Conservation (phyloP, 108 stramenopile genomes). For the Skeletonema costatum region DNA sequence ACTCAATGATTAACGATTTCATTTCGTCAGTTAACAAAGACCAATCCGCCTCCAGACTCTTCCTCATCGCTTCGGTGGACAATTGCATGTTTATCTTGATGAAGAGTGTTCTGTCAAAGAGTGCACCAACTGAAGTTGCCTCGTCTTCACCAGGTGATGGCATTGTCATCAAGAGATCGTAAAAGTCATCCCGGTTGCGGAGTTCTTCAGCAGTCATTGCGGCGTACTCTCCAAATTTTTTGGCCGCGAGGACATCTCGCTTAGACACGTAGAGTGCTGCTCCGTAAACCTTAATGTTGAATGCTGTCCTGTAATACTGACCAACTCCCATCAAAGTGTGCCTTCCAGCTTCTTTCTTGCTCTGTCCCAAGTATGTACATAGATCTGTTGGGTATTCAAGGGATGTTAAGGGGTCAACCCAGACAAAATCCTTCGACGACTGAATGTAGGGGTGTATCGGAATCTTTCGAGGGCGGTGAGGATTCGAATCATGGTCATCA, state of each 20-base stretch:
- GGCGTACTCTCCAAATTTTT: conserved; percentile 66
- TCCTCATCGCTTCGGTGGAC: conserved; percentile 79
- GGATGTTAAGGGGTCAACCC: conserved; percentile 75
- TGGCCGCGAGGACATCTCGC: conserved; percentile 78
- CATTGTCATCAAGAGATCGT: conserved; percentile 67
- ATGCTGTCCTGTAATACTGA: conserved; percentile 73
- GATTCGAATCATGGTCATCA: conserved; percentile 16
- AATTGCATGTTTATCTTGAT: conserved; percentile 91
- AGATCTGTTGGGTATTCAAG: conserved; percentile 79
- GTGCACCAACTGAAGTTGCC: conserved; percentile 43
- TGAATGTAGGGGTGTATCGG: conserved; percentile 77
- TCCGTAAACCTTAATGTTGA: conserved; percentile 90
- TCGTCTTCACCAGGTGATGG: conserved; percentile 40
- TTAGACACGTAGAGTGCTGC: conserved; percentile 84
- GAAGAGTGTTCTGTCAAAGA: conserved; percentile 79
- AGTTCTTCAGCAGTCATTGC: conserved; percentile 68
- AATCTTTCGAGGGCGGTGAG: conserved; percentile 50
- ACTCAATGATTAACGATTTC: conserved; percentile 69
- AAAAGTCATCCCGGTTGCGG: conserved; percentile 69
- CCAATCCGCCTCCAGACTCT: conserved; percentile 87
- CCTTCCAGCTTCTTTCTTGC: conserved; percentile 71
- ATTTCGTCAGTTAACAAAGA: conserved; percentile 78
- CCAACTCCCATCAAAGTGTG: conserved; percentile 88
- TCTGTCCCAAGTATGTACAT: conserved; percentile 68
- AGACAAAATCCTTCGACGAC: conserved; percentile 68